Base-by-base conservation (phyloP, 2,329 filamentous ascomycete genomes). In the Diatrype stigma region DNA sequence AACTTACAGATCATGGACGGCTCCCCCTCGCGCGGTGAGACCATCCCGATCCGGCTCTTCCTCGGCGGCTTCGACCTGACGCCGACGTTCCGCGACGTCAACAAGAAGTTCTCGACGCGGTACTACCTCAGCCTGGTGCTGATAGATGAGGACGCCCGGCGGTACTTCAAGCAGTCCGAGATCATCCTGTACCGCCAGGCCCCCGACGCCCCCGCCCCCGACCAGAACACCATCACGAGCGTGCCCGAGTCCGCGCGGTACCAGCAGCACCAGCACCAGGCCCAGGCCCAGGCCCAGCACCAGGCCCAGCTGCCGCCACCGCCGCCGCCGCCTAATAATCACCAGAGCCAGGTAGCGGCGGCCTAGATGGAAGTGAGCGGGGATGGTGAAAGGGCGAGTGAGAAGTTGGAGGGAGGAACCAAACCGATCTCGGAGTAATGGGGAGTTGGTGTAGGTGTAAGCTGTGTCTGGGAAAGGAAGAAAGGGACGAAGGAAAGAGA, bases 111-210 rank as follows among this genome's bases (percentile, higher is more conserved):
- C 72, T 97, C 93, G 23, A 97, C 93, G 35, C 82, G 94, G 64
- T 99, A 99, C 74, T 99, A 99, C 73, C 82, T 99, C 56, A 96
- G 92, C 68, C 75, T 99, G 56, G 94, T 99, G 21, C 80, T 96
- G 60, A 96, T 96, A 60, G 92, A 96, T 65, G 92, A 96, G 82
- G 94, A 99, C 70, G 94, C 94, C 46, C 85, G 94, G 63, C 85
- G 94, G 63, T 99, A 99, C 75, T 99, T 99, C 76, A 99, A 99
- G 73, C 94, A 99, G 72, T 96, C 91, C 48, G 94, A 99, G 74
- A 99, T 99, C 67, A 92, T 96, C 52, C 85, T 99, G 48, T 97
- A 89, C 76, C 86, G 94, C 58, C 94, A 97, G 69, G 78, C 82
- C 17, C 82, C 83, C 6, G 82, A 86, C 56, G 73, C 79, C 45